Evolutionary conservation across 1,284 basidiomycete species (phyloP).

Genomic region (Cerrena zonata): DNA sequence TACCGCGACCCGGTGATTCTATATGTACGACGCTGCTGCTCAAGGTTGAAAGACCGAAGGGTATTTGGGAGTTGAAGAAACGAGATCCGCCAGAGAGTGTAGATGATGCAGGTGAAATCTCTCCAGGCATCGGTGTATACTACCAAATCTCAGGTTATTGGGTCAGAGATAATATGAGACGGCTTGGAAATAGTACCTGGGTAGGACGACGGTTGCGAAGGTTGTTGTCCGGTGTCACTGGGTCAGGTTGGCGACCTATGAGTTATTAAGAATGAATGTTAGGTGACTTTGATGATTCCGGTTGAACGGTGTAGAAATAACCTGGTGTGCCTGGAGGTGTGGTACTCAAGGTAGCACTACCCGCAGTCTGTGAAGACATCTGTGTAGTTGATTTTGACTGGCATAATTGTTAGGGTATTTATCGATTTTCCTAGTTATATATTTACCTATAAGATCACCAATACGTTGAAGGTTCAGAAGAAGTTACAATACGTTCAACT

Average conservation of each 20-base stretch:
- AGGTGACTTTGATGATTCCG: not conserved
- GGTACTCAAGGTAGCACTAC: too few species aligned
- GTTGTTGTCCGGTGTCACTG: conserved; percentile 5
- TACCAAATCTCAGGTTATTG: not conserved
- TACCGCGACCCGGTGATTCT: conserved; percentile 32
- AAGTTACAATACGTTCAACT: too few species aligned
- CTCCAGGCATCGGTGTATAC: not conserved
- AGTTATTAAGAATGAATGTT: conserved; percentile 4
- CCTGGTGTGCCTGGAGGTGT: conserved; percentile 12
- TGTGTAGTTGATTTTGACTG: conserved; percentile 7
- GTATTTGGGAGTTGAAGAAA: not conserved
- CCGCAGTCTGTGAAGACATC: conserved; percentile 13
- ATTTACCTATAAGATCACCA: too few species aligned
- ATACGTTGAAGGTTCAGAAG: too few species aligned
- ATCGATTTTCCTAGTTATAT: too few species aligned
- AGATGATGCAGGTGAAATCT: not conserved
- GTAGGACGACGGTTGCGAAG: conserved; percentile 4
- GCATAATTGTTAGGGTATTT: too few species aligned
- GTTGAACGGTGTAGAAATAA: conserved; percentile 1
- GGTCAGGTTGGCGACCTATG: too few species aligned
- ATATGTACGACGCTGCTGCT: conserved; percentile 10
- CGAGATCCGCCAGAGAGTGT: not conserved
- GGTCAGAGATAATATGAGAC: too few species aligned
- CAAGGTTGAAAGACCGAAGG: not conserved
- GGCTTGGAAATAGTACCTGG: conserved; percentile 1